These are phyloP conservation scores for Huntiella moniliformis DNA, from an alignment of 2,329 filamentous ascomycete species.

Conservation along the genomic window DNA sequence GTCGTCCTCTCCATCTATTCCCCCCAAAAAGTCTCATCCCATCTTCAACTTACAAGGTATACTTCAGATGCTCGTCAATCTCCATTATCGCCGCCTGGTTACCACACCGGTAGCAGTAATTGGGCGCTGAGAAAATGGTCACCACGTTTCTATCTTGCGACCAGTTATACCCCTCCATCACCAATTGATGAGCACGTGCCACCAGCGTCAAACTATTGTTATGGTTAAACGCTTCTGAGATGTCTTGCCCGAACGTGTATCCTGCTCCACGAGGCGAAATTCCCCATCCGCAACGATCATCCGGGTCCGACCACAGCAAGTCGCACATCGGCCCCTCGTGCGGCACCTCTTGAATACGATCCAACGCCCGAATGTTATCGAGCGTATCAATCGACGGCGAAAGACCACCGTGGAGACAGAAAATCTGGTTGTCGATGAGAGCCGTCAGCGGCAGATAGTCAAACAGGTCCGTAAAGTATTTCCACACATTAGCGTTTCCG, in stretches of 20 bases:
- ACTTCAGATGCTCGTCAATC: conserved; percentile 97
- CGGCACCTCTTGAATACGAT: conserved; percentile 94
- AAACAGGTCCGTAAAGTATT: conserved; percentile 96
- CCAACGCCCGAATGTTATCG: conserved; percentile 85
- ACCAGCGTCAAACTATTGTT: conserved; percentile 96
- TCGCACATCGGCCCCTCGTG: conserved; percentile 98
- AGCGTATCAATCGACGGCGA: conserved; percentile 92
- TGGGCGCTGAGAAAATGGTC: conserved; percentile 87
- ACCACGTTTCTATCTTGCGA: conserved; percentile 96
- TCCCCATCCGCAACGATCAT: conserved; percentile 90
- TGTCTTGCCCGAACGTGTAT: conserved; percentile 92
- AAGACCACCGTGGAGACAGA: conserved; percentile 92
- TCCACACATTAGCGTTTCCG: conserved; percentile 97
- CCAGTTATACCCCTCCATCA: conserved; percentile 99
- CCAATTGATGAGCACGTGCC: conserved; percentile 88
- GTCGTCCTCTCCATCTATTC: neutral
- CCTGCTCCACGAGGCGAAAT: conserved; percentile 88
- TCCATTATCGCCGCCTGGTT: conserved; percentile 99
- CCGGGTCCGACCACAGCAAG: conserved; percentile 91
- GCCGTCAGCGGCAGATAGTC: conserved; percentile 95
- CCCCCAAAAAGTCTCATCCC: neutral
- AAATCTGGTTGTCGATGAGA: conserved; percentile 97
- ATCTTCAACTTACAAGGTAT: conserved; percentile 68
- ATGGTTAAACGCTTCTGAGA: conserved; percentile 96
- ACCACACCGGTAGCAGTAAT: conserved; percentile 97